phyloP scores from a whole-genome alignment of 352 stramenopile genomes.

The Peronospora farinosa region DNA sequence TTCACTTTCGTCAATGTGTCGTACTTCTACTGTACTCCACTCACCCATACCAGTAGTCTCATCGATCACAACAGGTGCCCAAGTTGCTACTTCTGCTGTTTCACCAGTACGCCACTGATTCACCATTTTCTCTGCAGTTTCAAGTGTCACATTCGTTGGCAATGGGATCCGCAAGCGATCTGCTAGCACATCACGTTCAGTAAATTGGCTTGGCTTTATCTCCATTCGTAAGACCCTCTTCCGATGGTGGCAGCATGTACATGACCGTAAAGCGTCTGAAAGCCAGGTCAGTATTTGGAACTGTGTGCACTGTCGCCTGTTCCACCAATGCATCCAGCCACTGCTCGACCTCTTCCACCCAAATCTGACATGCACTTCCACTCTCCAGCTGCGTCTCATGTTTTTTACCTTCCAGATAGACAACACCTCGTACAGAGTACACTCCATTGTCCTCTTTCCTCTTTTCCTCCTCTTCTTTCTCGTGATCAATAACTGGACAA shows the following conservation, averaged over 20 bases:
- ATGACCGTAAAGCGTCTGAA: slow-evolving; percentile 59
- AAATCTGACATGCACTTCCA: slow-evolving; percentile 75
- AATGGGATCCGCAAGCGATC: slow-evolving; percentile 69
- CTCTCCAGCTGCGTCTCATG: slow-evolving; percentile 63
- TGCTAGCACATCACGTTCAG: slow-evolving; percentile 41
- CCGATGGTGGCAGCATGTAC: slow-evolving; percentile 44
- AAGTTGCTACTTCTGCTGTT: slow-evolving; percentile 6
- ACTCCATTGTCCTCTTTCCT: slow-evolving; percentile 65
- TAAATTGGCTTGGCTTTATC: slow-evolving; percentile 31
- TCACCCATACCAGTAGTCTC: slow-evolving; percentile 75
- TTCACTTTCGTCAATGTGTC: slow-evolving; percentile 66
- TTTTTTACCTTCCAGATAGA: slow-evolving; percentile 78
- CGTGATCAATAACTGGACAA: background rate
- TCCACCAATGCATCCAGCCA: slow-evolving; percentile 76
- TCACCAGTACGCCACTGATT: slow-evolving; percentile 34
- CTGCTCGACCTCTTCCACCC: slow-evolving; percentile 66
- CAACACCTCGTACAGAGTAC: slow-evolving; percentile 55
- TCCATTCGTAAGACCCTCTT: slow-evolving; percentile 7
- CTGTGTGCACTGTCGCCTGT: slow-evolving; percentile 40
- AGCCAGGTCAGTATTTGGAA: slow-evolving; percentile 61
- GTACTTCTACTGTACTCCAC: slow-evolving; percentile 73
- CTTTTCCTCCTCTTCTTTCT: slow-evolving; percentile 23
- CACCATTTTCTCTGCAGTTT: slow-evolving; percentile 60
- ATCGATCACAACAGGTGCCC: slow-evolving; percentile 36
- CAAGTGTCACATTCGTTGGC: slow-evolving; percentile 52